A percentile compares a stretch with the other conserved stretches of the same genome.
Evolutionary conservation across 257 asterid species (phyloP).

Genomic region (Schizonepeta tenuifolia): DNA sequence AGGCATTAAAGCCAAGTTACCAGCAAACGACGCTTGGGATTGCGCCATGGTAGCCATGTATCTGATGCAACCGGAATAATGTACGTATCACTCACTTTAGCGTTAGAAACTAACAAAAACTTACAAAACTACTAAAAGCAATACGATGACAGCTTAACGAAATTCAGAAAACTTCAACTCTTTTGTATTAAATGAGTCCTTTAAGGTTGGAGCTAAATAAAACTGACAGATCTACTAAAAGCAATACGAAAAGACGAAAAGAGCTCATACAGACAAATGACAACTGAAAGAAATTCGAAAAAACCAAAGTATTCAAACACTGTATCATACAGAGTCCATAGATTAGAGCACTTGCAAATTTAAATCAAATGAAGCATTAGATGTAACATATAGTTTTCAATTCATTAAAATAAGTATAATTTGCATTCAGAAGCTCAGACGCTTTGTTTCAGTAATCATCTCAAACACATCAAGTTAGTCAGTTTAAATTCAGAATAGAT

Average conservation of each 20-base stretch:
- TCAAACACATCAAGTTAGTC: no score
- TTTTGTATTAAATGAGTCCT: constrained; percentile 22
- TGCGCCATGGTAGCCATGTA: constrained; percentile 68
- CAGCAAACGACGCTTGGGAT: constrained; percentile 57
- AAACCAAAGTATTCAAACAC: constrained; percentile 9
- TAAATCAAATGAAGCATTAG: constrained; percentile 6
- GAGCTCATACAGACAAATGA: background rate
- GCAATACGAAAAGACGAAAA: background rate
- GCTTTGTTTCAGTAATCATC: constrained; percentile 1
- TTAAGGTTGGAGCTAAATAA: background rate
- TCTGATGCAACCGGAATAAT: constrained; percentile 33
- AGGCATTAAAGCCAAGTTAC: constrained; percentile 60
- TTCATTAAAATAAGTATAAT: background rate
- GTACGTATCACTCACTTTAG: constrained; percentile 17
- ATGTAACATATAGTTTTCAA: background rate
- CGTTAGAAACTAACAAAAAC: background rate
- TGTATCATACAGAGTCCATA: background rate
- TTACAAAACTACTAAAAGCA: background rate
- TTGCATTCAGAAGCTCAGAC: constrained; percentile 16
- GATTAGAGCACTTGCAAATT: background rate
- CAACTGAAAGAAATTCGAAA: constrained; percentile 5
- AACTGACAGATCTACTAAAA: background rate
- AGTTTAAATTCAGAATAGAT: no score
- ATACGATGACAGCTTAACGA: background rate
- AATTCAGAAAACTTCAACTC: constrained; percentile 23